These are phyloP conservation scores for Hapsidospora chrysogenum DNA, from an alignment of 495 filamentous ascomycete species.

Conservation along the genomic window DNA sequence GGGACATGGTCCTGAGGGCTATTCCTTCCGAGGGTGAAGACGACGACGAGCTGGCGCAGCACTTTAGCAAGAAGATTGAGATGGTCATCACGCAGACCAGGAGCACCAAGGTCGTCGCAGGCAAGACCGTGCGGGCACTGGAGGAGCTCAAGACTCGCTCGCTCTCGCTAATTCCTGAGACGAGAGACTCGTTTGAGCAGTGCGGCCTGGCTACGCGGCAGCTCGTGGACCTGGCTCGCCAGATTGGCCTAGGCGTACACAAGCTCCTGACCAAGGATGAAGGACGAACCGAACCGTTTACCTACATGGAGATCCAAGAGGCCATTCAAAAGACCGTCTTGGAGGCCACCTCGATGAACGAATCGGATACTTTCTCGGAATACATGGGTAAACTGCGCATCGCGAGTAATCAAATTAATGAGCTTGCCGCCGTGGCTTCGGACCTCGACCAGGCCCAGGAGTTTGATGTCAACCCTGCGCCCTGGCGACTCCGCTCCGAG, in stretches of 20 bases:
- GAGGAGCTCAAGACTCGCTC: constrained; percentile 66
- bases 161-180: constrained; percentile 51
- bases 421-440: constrained; percentile 51
- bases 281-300: constrained; percentile 49
- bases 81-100: constrained; percentile 55
- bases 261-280: constrained; percentile 48
- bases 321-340: constrained; percentile 41
- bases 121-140: constrained; percentile 60
- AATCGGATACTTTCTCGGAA: constrained; percentile 48
- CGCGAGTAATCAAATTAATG: constrained; percentile 47
- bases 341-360: constrained; percentile 27
- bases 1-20: constrained; percentile 46
- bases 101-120: constrained; percentile 67
- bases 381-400: constrained; percentile 48
- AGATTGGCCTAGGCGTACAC: constrained; percentile 49
- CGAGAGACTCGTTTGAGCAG: constrained; percentile 27
- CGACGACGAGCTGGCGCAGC: constrained; percentile 40
- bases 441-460: constrained; percentile 71
- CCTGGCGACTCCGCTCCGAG: constrained; percentile 71
- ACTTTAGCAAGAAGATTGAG: constrained; percentile 57
- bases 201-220: constrained; percentile 46
- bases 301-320: constrained; percentile 43
- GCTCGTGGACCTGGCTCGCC: constrained; percentile 49
- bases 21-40: constrained; percentile 33
- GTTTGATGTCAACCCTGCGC: constrained; percentile 55